Base-by-base conservation (phyloP, 345 rosid species). In the Populus pruinosa region DNA sequence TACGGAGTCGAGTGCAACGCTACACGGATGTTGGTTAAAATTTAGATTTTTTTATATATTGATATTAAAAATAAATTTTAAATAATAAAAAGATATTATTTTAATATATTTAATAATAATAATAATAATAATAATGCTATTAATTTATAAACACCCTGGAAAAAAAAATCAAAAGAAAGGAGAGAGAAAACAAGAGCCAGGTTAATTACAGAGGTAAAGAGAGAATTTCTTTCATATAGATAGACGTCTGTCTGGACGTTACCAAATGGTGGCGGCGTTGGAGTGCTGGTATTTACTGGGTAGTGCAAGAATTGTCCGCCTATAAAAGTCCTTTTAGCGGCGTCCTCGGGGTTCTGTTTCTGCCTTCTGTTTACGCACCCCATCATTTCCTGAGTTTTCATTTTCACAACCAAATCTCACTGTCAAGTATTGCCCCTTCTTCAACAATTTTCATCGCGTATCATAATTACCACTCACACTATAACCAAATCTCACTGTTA, bases 361-460 rank as follows among this genome's bases (percentile, higher is more conserved):
- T 82, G 78, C 75, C 76, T 64, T 35, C 83, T 75, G 76, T 78
- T 78, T 61, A 66, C 59, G 73, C 41, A 67, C 61, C 61, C 25
- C 84, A 76, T 35, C 66, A 59, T 82, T 67, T 69, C 74, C 85
- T 80, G 64, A 76, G 23, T 67, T 16, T 56, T 67, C 55, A 39
- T 1, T 5, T 53, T 43, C 62, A 16, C 4, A n/a, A 11, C 8
- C 3, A 35, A 59, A 23, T 47, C 47, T 9, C 67, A 36, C 41
- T 12, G 27, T 21, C 31, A 29, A 4, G 36, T 33, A 33, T 33
- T 33, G 2, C 71, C 18, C 11, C 10, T n/a, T 14, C 23, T 25
- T 36, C 25, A 5, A 10, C 29, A 10, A 23, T 25, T 9, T 38
- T 11, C 21, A 44, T 16, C 16, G 4, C 21, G 18, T 33, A n/a